Conservation (phyloP, 768 basidiomycete species). For the Lactifluus piperatus region DNA sequence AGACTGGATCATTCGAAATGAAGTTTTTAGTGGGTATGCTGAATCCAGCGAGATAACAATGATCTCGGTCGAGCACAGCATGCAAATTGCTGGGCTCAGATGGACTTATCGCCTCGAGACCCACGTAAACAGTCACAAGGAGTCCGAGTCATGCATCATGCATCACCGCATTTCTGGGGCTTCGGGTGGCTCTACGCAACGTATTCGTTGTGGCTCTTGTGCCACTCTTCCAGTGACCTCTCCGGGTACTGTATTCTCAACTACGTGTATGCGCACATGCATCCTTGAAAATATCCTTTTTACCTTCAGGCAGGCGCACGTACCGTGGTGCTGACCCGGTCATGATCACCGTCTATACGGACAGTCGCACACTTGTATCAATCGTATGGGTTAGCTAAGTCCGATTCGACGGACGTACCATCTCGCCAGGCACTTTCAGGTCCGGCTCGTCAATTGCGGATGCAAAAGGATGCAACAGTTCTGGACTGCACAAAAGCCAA, state of each 20-base stretch:
- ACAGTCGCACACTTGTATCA: background rate
- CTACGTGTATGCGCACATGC: no score
- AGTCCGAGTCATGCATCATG: background rate
- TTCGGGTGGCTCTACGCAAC: constrained; percentile 18
- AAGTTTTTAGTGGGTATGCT: no score
- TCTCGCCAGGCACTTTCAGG: constrained; percentile 39
- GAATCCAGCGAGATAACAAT: no score
- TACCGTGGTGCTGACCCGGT: constrained; percentile 45
- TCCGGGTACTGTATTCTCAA: constrained; percentile 38
- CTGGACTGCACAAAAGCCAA: constrained; percentile 38
- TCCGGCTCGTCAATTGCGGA: constrained; percentile 55
- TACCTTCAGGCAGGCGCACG: constrained; percentile 54
- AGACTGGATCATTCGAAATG: no score
- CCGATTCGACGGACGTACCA: no score
- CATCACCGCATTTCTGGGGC: background rate
- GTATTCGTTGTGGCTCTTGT: constrained; percentile 42
- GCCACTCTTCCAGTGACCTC: constrained; percentile 50
- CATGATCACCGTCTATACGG: background rate
- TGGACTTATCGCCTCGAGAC: no score
- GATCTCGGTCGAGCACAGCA: no score
- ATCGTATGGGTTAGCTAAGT: no score
- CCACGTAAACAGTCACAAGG: background rate
- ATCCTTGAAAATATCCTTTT: constrained; percentile 37
- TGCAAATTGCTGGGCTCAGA: no score
- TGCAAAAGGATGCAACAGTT: constrained; percentile 58